These are phyloP conservation scores for Martiniozyma asiatica DNA, from an alignment of 1,139 yeast genomes.

Conservation along the genomic window DNA sequence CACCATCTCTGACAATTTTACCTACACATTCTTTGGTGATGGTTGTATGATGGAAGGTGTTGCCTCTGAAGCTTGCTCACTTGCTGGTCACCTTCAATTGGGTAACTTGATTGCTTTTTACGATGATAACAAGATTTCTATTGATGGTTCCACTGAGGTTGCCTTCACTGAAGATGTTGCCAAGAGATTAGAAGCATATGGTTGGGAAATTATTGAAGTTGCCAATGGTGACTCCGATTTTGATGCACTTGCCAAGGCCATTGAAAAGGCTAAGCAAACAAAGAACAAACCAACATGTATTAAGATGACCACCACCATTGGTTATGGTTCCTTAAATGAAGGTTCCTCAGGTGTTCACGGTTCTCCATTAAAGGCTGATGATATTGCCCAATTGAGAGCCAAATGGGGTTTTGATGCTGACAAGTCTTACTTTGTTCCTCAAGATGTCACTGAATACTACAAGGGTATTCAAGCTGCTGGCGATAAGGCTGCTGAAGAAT, in stretches of 20 bases:
- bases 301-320: slow-evolving; percentile 84
- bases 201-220: slow-evolving; percentile 83
- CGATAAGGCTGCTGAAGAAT: slow-evolving; percentile 54
- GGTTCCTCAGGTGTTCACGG: slow-evolving; percentile 97
- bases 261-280: slow-evolving; percentile 54
- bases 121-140: slow-evolving; percentile 96
- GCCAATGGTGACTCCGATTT: slow-evolving; percentile 74
- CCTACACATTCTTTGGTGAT: slow-evolving; percentile 84
- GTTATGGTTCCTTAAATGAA: slow-evolving; percentile 77
- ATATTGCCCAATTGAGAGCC: slow-evolving; percentile 75
- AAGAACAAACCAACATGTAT: slow-evolving; percentile 83
- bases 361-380: slow-evolving; percentile 91
- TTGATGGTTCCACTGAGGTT: slow-evolving; percentile 84
- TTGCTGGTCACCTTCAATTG: slow-evolving; percentile 94
- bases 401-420: slow-evolving; percentile 85
- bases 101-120: slow-evolving; percentile 91
- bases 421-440: slow-evolving; percentile 67
- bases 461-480: slow-evolving; percentile 48
- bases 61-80: slow-evolving; percentile 83
- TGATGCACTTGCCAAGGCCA: slow-evolving; percentile 60
- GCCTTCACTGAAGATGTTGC: slow-evolving; percentile 94
- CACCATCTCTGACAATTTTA: slow-evolving; percentile 56
- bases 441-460: slow-evolving; percentile 70
- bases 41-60: slow-evolving; percentile 99
- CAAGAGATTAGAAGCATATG: slow-evolving; percentile 81